These are phyloP conservation scores for Coemansia sp. DNA, from an alignment of 192 early-diverging fungal species.

Conservation along the genomic window DNA sequence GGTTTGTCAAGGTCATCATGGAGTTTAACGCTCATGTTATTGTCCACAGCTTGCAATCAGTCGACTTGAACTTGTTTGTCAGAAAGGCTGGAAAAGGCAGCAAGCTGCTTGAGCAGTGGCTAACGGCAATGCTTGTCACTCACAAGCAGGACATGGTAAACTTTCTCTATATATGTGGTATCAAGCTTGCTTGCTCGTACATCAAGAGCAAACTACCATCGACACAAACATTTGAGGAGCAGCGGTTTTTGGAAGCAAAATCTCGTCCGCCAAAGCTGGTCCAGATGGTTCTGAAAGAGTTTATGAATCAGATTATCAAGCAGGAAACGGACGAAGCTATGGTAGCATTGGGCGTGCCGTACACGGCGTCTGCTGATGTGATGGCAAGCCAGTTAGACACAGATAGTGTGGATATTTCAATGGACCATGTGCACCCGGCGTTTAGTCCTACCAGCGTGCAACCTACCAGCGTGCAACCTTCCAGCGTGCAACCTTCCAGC, in stretches of 20 bases:
- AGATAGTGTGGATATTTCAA: background rate
- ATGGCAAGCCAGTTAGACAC: background rate
- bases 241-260: background rate
- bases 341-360: background rate
- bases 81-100: constrained; percentile 19
- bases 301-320: constrained; percentile 17
- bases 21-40: constrained; percentile 12
- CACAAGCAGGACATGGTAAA: constrained; percentile 22
- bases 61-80: constrained; percentile 3
- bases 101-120: constrained; percentile 45
- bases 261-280: background rate
- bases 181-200: constrained; percentile 17
- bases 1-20: constrained; percentile 37
- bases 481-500: too few relatives aligned
- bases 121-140: constrained; percentile 24
- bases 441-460: too few relatives aligned
- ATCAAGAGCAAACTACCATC: constrained; percentile 11
- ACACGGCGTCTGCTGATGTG: background rate
- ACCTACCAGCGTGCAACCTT: too few relatives aligned
- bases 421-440: background rate
- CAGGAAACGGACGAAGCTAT: background rate
- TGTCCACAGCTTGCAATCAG: background rate
- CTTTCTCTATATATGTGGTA: constrained; percentile 26
- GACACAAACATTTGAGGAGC: background rate
- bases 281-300: constrained; percentile 11